phyloP scores from a whole-genome alignment of 768 basidiomycete genomes.

The Kondoa malvinella region DNA sequence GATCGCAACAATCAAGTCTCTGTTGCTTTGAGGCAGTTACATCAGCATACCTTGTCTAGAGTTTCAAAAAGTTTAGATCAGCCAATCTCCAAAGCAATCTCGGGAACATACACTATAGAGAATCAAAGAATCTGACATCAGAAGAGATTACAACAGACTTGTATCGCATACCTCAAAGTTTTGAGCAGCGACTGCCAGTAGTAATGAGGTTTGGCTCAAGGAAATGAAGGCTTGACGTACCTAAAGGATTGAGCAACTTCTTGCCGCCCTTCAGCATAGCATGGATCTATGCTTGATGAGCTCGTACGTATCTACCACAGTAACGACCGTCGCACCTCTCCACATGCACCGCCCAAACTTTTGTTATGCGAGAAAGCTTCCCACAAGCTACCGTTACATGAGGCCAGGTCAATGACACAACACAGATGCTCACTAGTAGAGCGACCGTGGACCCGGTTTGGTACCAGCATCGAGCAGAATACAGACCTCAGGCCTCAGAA shows the following conservation, averaged over 20 bases:
- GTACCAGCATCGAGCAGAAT: constrained; percentile 89
- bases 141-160: not conserved
- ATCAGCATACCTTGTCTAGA: too few species aligned
- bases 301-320: not conserved
- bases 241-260: constrained; percentile 74
- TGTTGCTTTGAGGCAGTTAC: too few species aligned
- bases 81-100: too few species aligned
- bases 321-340: constrained; percentile 7
- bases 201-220: not conserved
- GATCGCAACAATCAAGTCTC: too few species aligned
- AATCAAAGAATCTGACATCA: not conserved
- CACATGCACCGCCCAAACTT: constrained; percentile 23
- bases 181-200: constrained; percentile 55
- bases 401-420: constrained; percentile 50
- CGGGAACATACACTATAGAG: too few species aligned
- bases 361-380: constrained; percentile 44
- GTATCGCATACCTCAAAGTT: constrained; percentile 36
- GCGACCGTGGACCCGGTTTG: constrained; percentile 87
- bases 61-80: constrained; percentile 38
- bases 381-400: constrained; percentile 73
- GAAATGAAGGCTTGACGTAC: not conserved
- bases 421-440: constrained; percentile 78
- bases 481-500: constrained; percentile 63
- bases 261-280: constrained; percentile 88
- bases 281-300: constrained; percentile 33